A percentile compares a stretch with the other conserved stretches of the same genome.
Evolutionary conservation across 2,329 filamentous ascomycete genomes (phyloP).

Genomic region (Stemphylium vesicarium): DNA sequence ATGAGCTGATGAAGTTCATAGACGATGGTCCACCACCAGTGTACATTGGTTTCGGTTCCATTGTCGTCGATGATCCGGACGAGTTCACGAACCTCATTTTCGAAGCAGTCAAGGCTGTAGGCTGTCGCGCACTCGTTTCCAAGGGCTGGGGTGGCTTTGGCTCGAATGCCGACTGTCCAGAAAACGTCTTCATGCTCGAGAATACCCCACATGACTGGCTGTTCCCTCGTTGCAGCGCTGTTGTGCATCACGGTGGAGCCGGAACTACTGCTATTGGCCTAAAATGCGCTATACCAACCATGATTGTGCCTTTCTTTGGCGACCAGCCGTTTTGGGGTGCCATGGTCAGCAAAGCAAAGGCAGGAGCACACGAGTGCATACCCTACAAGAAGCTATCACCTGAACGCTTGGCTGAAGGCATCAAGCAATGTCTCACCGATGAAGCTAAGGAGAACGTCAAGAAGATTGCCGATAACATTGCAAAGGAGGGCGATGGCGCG

Average conservation of each 20-base stretch:
- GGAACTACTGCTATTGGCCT: conserved; percentile 78
- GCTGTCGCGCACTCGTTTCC: conserved; percentile 73
- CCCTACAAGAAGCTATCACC: conserved; percentile 71
- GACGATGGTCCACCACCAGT: conserved; percentile 61
- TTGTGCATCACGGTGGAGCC: conserved; percentile 78
- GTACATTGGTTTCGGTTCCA: conserved; percentile 79
- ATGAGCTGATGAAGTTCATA: conserved; percentile 55
- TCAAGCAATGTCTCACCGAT: conserved; percentile 69
- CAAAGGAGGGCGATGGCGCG: conserved; percentile 69
- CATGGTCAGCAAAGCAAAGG: conserved; percentile 69
- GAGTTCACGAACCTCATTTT: conserved; percentile 74
- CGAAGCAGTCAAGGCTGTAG: conserved; percentile 68
- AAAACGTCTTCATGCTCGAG: conserved; percentile 73
- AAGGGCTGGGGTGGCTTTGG: conserved; percentile 79
- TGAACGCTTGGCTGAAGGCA: conserved; percentile 72
- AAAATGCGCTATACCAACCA: conserved; percentile 73
- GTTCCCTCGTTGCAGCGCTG: conserved; percentile 69
- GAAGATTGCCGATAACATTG: conserved; percentile 67
- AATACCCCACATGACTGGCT: conserved; percentile 81
- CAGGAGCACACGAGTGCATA: conserved; percentile 67
- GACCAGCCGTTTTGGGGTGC: conserved; percentile 81
- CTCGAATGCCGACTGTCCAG: conserved; percentile 55
- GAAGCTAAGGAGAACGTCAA: conserved; percentile 65
- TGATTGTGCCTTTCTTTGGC: conserved; percentile 81
- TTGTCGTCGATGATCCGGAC: conserved; percentile 75